These are phyloP conservation scores for Babjeviella inositovora DNA, from an alignment of 805 yeast genomes.

Conservation along the genomic window DNA sequence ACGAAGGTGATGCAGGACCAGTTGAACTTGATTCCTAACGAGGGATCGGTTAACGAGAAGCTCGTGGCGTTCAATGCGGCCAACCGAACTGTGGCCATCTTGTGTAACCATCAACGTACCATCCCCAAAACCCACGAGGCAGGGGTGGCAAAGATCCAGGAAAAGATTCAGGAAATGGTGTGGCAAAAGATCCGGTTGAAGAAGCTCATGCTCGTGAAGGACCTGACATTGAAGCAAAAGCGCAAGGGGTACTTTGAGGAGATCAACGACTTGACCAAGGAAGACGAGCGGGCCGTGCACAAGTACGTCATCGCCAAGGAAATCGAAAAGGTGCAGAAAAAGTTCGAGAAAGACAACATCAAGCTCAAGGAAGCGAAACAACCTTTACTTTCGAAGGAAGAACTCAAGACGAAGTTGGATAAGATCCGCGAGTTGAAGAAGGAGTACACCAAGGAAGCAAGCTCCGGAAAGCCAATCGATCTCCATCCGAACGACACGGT, in stretches of 20 bases:
- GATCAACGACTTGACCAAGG: conserved; percentile 47
- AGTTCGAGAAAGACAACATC: conserved; percentile 65
- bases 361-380: conserved; percentile 45
- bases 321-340: conserved; percentile 43
- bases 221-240: conserved; percentile 27
- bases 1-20: conserved; percentile 96
- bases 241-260: conserved; percentile 50
- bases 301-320: conserved; percentile 47
- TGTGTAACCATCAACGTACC: conserved; percentile 94
- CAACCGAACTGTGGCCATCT: conserved; percentile 84
- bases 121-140: conserved; percentile 75
- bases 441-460: conserved; percentile 39
- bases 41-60: conserved; percentile 79
- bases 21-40: conserved; percentile 68
- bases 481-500: conserved; percentile 31
- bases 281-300: conserved; percentile 45
- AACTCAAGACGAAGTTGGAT: conserved; percentile 38
- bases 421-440: conserved; percentile 34
- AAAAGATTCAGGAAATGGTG: conserved; percentile 59
- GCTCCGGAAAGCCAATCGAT: conserved; percentile 35
- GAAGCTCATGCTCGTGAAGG: conserved; percentile 53
- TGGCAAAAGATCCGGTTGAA: conserved; percentile 75
- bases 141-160: conserved; percentile 65
- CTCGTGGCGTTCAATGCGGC: conserved; percentile 87
- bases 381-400: conserved; percentile 33